These are phyloP conservation scores for Argentina anserina DNA, from an alignment of 306 rosid genomes.

Conservation along the genomic window DNA sequence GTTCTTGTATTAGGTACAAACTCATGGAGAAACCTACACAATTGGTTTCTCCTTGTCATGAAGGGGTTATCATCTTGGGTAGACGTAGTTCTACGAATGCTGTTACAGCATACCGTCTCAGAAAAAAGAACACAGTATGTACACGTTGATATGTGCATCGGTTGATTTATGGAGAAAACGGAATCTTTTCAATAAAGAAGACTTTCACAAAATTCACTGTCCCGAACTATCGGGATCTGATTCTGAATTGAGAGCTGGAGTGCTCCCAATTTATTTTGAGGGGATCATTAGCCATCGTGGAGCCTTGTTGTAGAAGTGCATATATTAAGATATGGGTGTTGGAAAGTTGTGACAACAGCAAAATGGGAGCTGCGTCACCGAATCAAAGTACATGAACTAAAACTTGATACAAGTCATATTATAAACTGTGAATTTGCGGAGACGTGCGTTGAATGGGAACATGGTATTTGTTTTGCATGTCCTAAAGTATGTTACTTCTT, in stretches of 20 bases:
- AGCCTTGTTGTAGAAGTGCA: too few species aligned
- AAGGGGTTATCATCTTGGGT: too few species aligned
- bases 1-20: not conserved
- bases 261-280: not conserved
- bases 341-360: not conserved
- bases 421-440: too few species aligned
- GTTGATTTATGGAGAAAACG: not conserved
- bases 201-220: not conserved
- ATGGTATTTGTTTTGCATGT: not conserved
- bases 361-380: not conserved
- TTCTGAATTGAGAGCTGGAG: not conserved
- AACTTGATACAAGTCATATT: fast-evolving
- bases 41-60: not conserved
- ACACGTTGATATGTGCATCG: not conserved
- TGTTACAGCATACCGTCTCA: too few species aligned
- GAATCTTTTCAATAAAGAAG: not conserved
- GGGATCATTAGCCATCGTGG: too few species aligned
- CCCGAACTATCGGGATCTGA: not conserved
- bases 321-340: not conserved
- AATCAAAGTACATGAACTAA: too few species aligned
- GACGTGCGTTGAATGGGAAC: not conserved
- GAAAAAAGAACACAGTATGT: not conserved
- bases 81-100: not conserved
- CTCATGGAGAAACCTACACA: not conserved
- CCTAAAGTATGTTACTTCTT: not conserved